Base-by-base conservation (phyloP, 257 asterid genomes). In the Nicotiana obtusifolia region DNA sequence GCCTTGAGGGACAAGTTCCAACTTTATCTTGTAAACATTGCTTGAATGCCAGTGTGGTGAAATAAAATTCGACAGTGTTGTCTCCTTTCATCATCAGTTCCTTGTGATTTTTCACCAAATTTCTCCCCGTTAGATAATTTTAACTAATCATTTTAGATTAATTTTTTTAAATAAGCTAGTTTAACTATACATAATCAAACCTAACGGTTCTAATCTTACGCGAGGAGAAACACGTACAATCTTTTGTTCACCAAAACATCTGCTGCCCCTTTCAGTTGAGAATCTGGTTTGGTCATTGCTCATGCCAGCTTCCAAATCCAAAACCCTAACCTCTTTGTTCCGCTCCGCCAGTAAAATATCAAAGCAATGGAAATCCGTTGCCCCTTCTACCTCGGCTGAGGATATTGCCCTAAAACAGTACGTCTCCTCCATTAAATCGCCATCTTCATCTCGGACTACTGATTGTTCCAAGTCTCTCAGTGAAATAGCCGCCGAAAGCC, bases 221-320 rank as follows among this genome's bases (percentile, higher is more conserved):
- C 0, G 49, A 41, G 8, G 13, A 41, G 49, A 41, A 41, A 41
- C 49, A 41, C 13, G 8, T 8, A 41, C 49, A 41, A 41, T 41
- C 49, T 41, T 9, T 41, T 41, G 49, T 41, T 41, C 49, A 41
- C 49, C 49, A 41, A 41, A 9, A 41, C 13, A 41, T 41, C 49
- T 41, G 47, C 0, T 37, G 47, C 47, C 10, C 47, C 10, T 35
- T n/a, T 37, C 57, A 69, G 77, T 7, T 8, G 56, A n/a, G 77
- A 37, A 68, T 53, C 54, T 37, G 6, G 47, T 71, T 20, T 22
- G 61, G 41, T 73, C 61, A 75, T 84, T 88, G 69, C 90, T 44
- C 79, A 89, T 88, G 92, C 92, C 88, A 26, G 66, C 86, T 65
- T 64, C 93, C 47, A 87, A 84, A 82, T 80, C 89, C 84, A 84